Percentiles rank a stretch among this genome's conserved stretches.
These are phyloP conservation scores for Pestalotiopsis fici DNA, from an alignment of 2,329 filamentous ascomycete genomes.

Conservation along the genomic window DNA sequence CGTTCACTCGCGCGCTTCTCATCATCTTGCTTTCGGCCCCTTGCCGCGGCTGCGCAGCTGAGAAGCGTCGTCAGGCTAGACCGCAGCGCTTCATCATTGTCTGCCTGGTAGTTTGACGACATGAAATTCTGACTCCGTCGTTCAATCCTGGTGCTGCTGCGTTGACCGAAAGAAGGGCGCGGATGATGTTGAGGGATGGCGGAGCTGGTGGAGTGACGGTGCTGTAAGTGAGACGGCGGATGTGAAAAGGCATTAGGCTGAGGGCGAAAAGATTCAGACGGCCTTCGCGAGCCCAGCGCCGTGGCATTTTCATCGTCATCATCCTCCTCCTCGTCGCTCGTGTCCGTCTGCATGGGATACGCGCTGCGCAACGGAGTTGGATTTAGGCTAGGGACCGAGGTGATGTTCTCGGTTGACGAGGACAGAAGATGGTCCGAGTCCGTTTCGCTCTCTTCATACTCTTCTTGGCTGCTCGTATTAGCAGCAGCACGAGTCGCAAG, in stretches of 20 bases:
- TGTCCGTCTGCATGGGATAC: slow-evolving; percentile 40
- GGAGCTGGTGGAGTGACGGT: slow-evolving; percentile 52
- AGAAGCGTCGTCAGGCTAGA: slow-evolving; percentile 93
- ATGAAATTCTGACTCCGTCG: slow-evolving; percentile 62
- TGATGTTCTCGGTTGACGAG: slow-evolving; percentile 58
- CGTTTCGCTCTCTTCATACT: slow-evolving; percentile 91
- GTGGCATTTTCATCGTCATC: slow-evolving; percentile 77
- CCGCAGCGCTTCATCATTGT: slow-evolving; percentile 90
- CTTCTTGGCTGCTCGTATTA: slow-evolving; percentile 79
- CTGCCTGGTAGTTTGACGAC: slow-evolving; percentile 75
- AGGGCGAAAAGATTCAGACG: slow-evolving; percentile 70
- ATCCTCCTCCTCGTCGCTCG: slow-evolving; percentile 51
- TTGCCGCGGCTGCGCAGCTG: slow-evolving; percentile 89
- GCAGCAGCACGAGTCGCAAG: slow-evolving; percentile 34
- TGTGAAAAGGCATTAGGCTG: slow-evolving; percentile 93
- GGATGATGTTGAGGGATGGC: slow-evolving; percentile 49
- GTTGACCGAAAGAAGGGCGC: slow-evolving; percentile 49
- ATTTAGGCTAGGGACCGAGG: slow-evolving; percentile 26
- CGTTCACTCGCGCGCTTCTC: slow-evolving; percentile 39
- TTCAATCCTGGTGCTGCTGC: slow-evolving; percentile 47
- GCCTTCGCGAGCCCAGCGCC: slow-evolving; percentile 63
- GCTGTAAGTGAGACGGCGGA: slow-evolving; percentile 59
- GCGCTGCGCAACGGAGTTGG: slow-evolving; percentile 36
- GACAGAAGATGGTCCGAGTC: slow-evolving; percentile 74
- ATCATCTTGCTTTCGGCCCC: slow-evolving; percentile 71